Percentiles rank a stretch among this genome's conserved stretches.
phyloP scores from a whole-genome alignment of 202 grass and related monocot species.

The Tripidium arundinaceum region DNA sequence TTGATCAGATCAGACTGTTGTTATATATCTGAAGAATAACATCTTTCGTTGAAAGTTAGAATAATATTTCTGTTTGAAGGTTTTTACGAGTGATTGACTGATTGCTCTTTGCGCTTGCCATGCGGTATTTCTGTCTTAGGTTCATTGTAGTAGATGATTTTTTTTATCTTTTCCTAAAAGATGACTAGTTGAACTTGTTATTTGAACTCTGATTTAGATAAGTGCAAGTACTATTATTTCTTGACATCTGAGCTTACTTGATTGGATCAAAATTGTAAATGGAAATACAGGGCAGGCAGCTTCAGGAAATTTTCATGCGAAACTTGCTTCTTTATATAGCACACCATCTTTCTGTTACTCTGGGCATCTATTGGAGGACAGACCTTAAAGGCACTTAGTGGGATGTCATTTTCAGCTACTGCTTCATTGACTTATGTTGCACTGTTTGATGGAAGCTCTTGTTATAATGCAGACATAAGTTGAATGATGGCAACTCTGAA shows the following conservation, averaged over 20 bases:
- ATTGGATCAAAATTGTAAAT: background rate
- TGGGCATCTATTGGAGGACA: background rate
- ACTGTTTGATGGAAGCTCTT: constrained; percentile 14
- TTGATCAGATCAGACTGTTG: too few species aligned
- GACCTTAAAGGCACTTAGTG: background rate
- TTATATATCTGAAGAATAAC: constrained; percentile 11
- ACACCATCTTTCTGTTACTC: background rate
- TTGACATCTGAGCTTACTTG: background rate
- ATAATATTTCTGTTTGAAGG: background rate
- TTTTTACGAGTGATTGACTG: background rate
- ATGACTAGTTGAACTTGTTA: background rate
- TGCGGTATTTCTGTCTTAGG: background rate
- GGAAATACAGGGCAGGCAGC: background rate
- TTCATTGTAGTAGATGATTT: background rate
- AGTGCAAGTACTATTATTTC: background rate
- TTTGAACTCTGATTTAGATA: background rate
- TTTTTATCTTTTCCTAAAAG: background rate
- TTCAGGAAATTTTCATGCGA: background rate
- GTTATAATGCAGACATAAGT: constrained; percentile 24
- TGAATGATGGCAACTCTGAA: constrained; percentile 65
- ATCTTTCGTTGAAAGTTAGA: background rate
- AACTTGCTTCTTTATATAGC: background rate
- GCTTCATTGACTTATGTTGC: background rate
- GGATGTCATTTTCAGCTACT: constrained; percentile 11
- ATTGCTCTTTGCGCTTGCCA: background rate